Evolutionary conservation across 2,329 filamentous ascomycete genomes (phyloP), one percentile per base, ranked within the genome.

Genomic region (Apiospora phragmitis): DNA sequence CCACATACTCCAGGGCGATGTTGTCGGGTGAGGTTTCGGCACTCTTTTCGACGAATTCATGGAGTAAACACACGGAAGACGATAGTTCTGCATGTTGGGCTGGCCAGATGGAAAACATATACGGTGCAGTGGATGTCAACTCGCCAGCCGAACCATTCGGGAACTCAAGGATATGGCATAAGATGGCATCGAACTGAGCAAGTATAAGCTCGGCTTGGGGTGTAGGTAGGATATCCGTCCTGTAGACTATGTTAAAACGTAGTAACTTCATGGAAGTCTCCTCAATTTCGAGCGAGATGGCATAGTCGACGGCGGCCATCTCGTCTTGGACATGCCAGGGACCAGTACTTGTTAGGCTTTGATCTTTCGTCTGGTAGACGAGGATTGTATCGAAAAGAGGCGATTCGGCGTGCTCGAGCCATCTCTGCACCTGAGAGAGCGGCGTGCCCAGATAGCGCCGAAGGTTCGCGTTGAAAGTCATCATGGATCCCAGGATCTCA

Each of bases 331-430:
- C 73, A 8, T 83, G 83, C 92, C 93, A 97, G 0, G 85, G 81
- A 4, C 77, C 59, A 4, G 18, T 18, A 21, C 21, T 5, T 8
- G 29, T n/a, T 12, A 47, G 26, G 0, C 71, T 69, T 45, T 74
- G 24, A 68, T 81, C 74, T 71, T 84, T 77, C 73, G 93, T 93
- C 77, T 97, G 95, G 76, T 94, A 95, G 0, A 94, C 92, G 71
- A 98, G 89, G 1, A 98, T 85, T 0, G 94, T 95, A 77, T 98
- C 94, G 75, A 98, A 97, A 0, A 96, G 84, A 0, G 87, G 83
- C 8, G 88, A 86, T 32, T 91, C 89, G 0, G 91, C 84, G 71
- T 89, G 86, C 0, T 90, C 91, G 24, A 93, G 85, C 86, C 91
- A 92, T 67, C 87, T 89, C 75, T 97, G 93, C 12, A 97, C 91